Conservation (phyloP, 768 basidiomycete species). For the Rhizopogon rudus region DNA sequence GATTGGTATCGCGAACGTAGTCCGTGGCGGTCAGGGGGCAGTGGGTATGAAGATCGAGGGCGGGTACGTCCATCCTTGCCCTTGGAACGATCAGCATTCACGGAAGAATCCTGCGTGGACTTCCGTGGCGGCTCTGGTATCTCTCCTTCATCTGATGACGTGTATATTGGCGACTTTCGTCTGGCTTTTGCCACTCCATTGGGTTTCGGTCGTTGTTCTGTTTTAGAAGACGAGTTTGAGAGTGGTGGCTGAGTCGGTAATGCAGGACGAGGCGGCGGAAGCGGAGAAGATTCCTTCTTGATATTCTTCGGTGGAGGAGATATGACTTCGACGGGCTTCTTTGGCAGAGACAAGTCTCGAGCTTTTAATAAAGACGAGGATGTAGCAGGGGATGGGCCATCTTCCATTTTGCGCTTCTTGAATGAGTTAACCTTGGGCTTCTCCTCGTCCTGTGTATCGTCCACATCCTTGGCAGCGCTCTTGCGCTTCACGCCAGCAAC, state of each 20-base stretch:
- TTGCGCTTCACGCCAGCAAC: constrained; percentile 35
- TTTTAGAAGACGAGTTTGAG: not conserved
- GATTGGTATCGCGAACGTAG: constrained; percentile 50
- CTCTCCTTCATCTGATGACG: constrained; percentile 34
- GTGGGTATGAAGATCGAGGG: constrained; percentile 26
- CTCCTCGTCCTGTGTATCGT: constrained; percentile 24
- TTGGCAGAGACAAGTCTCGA: constrained; percentile 25
- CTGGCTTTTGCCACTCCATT: not conserved
- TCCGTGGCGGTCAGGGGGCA: constrained; percentile 44
- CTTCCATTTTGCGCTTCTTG: constrained; percentile 44
- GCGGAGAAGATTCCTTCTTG: constrained; percentile 32
- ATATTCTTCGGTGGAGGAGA: constrained; percentile 22
- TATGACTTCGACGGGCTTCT: constrained; percentile 28
- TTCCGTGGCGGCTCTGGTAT: constrained; percentile 64
- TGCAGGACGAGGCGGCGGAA: constrained; percentile 15
- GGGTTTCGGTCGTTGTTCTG: not conserved
- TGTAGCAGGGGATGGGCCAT: constrained; percentile 15
- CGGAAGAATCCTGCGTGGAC: constrained; percentile 50
- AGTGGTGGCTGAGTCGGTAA: not conserved
- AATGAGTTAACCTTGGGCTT: constrained; percentile 8
- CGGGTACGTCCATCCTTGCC: constrained; percentile 18
- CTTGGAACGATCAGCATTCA: constrained; percentile 6
- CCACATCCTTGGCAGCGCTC: constrained; percentile 24
- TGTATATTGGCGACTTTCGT: constrained; percentile 26
- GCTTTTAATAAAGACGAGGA: constrained; percentile 2